A percentile compares a stretch with the other conserved stretches of the same genome.
These are phyloP conservation scores for Epichloe scottii DNA, from an alignment of 2,329 filamentous ascomycete genomes.

Conservation along the genomic window DNA sequence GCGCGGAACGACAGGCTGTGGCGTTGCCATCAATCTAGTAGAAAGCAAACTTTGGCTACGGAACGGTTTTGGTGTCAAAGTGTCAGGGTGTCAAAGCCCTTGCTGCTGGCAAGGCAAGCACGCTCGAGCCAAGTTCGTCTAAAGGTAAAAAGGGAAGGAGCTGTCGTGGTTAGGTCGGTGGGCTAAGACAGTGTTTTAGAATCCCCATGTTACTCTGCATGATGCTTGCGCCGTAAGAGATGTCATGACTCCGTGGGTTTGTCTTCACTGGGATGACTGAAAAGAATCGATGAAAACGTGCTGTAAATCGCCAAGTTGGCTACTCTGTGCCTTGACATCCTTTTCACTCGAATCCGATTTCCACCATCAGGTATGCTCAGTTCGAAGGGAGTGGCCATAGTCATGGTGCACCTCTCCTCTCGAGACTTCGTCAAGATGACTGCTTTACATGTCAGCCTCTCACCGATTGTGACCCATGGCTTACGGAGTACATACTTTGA, in stretches of 20 bases:
- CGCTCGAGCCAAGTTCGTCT: slow-evolving; percentile 6
- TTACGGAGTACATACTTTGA: too few species aligned
- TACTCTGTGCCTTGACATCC: background rate
- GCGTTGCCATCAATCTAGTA: background rate
- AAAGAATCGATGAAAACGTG: too few species aligned
- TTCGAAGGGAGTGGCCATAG: background rate
- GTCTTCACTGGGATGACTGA: background rate
- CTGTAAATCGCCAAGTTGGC: background rate
- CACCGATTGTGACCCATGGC: too few species aligned
- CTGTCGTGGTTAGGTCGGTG: background rate
- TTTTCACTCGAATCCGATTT: background rate
- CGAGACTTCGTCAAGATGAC: too few species aligned
- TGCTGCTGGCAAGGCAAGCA: background rate
- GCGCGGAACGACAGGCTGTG: too few species aligned
- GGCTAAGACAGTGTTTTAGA: slow-evolving; percentile 4
- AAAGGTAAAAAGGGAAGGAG: background rate
- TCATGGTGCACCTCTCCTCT: too few species aligned
- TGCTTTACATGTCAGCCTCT: background rate
- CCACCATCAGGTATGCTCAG: background rate
- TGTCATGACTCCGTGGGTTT: background rate
- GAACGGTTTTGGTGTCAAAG: too few species aligned
- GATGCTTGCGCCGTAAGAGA: background rate
- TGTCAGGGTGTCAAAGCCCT: background rate
- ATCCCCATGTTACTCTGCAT: background rate
- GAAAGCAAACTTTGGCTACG: background rate